Conservation (phyloP, 345 rosid species). For the Raphanus raphanistrum region DNA sequence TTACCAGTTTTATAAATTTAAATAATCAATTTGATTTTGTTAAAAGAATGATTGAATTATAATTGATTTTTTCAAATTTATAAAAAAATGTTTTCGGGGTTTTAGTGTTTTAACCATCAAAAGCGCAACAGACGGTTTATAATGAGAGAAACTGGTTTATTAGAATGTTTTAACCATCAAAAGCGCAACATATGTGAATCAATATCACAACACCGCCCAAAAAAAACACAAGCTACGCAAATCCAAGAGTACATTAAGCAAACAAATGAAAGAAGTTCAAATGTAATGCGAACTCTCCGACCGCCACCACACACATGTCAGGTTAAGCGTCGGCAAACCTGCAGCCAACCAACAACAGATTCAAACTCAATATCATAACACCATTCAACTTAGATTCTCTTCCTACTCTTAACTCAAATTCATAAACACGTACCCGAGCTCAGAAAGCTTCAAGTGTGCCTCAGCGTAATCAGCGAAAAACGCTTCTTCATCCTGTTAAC, state of each 20-base stretch:
- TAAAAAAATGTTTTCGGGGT: too few relatives aligned
- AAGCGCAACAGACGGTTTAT: too few relatives aligned
- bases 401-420: not conserved
- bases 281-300: slow-evolving; percentile 1
- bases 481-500: slow-evolving; percentile 81
- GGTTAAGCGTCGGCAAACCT: slow-evolving; percentile 39
- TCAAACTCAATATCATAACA: not conserved
- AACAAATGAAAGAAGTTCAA: slow-evolving; percentile 31
- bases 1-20: too few relatives aligned
- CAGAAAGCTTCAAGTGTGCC: slow-evolving; percentile 86
- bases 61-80: too few relatives aligned
- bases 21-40: too few relatives aligned
- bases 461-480: slow-evolving; percentile 83
- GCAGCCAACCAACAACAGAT: not conserved
- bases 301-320: not conserved
- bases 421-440: slow-evolving; percentile 68
- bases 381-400: not conserved
- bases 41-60: too few relatives aligned
- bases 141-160: slow-evolving; percentile 11
- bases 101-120: too few relatives aligned
- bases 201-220: not conserved
- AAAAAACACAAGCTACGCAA: not conserved
- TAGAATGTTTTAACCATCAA: slow-evolving; percentile 19
- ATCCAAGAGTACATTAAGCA: slow-evolving; percentile 28
- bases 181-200: slow-evolving; percentile 14